These are phyloP conservation scores for Rugonectria rugulosa DNA, from an alignment of 2,329 filamentous ascomycete genomes.

Conservation along the genomic window DNA sequence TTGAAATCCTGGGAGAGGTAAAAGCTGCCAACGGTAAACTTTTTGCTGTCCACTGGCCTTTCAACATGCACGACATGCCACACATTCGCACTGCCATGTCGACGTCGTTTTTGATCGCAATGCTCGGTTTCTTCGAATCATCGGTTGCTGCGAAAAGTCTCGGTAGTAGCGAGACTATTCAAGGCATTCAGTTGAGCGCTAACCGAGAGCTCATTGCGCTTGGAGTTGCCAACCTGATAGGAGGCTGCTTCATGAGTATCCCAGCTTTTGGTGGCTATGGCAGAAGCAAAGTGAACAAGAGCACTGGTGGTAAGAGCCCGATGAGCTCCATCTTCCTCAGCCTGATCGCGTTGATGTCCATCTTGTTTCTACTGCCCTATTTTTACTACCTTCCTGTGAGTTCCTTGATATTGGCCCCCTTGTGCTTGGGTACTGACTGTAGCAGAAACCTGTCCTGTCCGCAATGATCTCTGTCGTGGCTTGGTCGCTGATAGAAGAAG, in stretches of 20 bases:
- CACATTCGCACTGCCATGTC: conserved; percentile 88
- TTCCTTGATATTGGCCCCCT: conserved; percentile 25
- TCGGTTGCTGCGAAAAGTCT: conserved; percentile 95
- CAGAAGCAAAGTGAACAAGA: conserved; percentile 92
- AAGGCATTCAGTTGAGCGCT: conserved; percentile 83
- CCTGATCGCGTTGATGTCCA: conserved; percentile 80
- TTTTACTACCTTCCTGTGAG: conserved; percentile 95
- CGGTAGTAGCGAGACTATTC: conserved; percentile 72
- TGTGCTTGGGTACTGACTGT: conserved; percentile 7
- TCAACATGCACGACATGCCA: conserved; percentile 76
- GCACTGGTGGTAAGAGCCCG: conserved; percentile 89
- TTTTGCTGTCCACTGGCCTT: conserved; percentile 88
- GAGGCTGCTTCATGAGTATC: conserved; percentile 89
- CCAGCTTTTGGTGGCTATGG: conserved; percentile 97
- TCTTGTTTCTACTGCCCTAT: conserved; percentile 84
- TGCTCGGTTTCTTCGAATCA: conserved; percentile 98
- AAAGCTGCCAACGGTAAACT: conserved; percentile 73
- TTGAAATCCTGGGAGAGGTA: conserved; percentile 84
- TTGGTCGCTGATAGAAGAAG: conserved; percentile 93
- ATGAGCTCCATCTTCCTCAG: conserved; percentile 93
- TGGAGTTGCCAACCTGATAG: conserved; percentile 88
- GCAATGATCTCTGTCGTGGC: conserved; percentile 96
- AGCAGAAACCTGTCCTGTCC: conserved; percentile 88
- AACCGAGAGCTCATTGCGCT: conserved; percentile 94
- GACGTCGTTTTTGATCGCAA: conserved; percentile 89